Percentiles rank a stretch among this genome's conserved stretches.
phyloP scores from a whole-genome alignment of 495 filamentous ascomycete species.

The Xylaria acuta region DNA sequence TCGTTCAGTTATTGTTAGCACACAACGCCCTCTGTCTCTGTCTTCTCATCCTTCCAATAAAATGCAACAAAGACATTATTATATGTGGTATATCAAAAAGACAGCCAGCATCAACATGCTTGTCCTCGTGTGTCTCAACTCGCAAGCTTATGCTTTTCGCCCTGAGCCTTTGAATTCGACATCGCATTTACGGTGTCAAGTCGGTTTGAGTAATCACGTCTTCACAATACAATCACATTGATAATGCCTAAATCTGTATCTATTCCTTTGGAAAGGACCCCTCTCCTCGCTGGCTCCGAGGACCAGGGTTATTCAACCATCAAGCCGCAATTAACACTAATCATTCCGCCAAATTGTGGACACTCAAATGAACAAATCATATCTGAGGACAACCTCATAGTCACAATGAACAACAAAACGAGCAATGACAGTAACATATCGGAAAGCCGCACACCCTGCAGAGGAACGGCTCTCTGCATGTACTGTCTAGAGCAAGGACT shows the following conservation, averaged over 20 bases:
- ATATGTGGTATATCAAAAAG: not conserved
- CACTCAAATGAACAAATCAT: not conserved
- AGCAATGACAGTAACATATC: not conserved
- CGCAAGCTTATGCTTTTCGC: not conserved
- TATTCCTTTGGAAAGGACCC: not conserved
- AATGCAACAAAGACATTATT: not conserved
- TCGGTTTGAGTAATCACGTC: not conserved
- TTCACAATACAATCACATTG: not conserved
- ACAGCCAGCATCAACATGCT: not conserved
- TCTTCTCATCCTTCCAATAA: no score
- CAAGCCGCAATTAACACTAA: constrained; percentile 11
- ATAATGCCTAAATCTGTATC: not conserved
- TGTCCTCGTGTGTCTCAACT: not conserved
- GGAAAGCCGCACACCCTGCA: not conserved
- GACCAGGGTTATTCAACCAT: constrained; percentile 21
- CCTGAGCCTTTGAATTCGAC: not conserved
- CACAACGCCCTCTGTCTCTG: constrained; percentile 3
- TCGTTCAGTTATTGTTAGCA: not conserved
- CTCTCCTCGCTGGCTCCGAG: constrained; percentile 28
- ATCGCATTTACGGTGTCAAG: not conserved
- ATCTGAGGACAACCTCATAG: constrained; percentile 13
- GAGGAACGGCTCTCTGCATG: constrained; percentile 16
- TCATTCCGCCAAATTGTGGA: not conserved
- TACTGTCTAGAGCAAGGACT: constrained; percentile 30
- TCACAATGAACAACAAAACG: constrained; percentile 23